phyloP scores from a whole-genome alignment of 225 moss, liverwort and hornwort species.

The Asterella californica region DNA sequence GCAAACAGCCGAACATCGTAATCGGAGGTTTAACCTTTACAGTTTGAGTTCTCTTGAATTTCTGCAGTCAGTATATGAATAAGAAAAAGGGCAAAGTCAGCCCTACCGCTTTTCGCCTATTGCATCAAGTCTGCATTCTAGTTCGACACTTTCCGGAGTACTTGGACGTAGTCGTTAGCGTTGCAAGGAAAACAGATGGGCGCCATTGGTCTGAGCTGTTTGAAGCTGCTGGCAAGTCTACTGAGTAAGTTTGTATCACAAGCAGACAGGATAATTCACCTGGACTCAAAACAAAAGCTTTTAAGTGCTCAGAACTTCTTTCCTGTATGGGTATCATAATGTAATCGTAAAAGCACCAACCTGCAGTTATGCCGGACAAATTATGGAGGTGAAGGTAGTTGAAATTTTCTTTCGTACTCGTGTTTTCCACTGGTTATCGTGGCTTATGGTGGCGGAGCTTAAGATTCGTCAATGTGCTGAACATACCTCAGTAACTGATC shows the following conservation, averaged over 20 bases:
- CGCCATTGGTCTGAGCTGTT: conserved; percentile 96
- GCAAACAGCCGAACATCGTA: background rate
- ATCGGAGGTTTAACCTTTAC: too few species aligned
- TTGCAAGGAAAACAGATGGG: conserved; percentile 95
- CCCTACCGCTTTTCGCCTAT: conserved; percentile 62
- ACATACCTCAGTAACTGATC: background rate
- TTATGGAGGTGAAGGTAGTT: background rate
- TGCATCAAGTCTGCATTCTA: conserved; percentile 85
- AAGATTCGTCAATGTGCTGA: background rate
- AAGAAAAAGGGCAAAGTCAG: conserved; percentile 79
- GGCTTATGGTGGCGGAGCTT: background rate
- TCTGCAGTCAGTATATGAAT: conserved; percentile 78
- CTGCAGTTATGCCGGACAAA: background rate
- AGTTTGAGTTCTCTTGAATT: background rate
- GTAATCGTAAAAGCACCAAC: background rate
- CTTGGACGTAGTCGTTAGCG: conserved; percentile 94
- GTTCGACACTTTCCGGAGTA: conserved; percentile 90
- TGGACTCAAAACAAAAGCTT: background rate
- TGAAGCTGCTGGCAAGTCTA: conserved; percentile 90
- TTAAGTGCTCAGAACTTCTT: background rate
- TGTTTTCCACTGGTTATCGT: background rate
- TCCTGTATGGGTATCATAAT: background rate
- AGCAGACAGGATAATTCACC: background rate
- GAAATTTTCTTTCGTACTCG: background rate
- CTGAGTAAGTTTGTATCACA: conserved; percentile 51